phyloP scores from a whole-genome alignment of 805 yeast species.

The Kodamaea lidongshanica region DNA sequence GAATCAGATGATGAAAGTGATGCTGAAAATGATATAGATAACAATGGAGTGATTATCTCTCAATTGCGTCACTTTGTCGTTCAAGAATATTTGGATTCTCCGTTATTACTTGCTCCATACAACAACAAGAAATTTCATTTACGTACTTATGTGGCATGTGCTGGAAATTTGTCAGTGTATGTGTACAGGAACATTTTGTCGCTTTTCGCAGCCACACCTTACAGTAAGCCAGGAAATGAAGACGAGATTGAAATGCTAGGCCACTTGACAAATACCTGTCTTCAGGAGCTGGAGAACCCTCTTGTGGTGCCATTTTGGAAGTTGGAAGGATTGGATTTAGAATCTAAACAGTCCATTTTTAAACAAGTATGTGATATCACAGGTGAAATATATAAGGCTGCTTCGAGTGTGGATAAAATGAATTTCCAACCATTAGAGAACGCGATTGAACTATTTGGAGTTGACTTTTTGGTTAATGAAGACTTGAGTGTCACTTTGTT shows the following conservation, averaged over 20 bases:
- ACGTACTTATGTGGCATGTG: conserved; percentile 73
- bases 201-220: conserved; percentile 63
- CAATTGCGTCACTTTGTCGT: conserved; percentile 88
- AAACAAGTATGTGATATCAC: conserved; percentile 55
- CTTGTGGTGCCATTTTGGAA: conserved; percentile 62
- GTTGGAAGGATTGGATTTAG: conserved; percentile 33
- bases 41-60: conserved; percentile 70
- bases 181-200: conserved; percentile 79
- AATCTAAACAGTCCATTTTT: conserved; percentile 38
- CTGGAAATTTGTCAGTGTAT: conserved; percentile 68
- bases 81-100: conserved; percentile 69
- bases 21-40: conserved; percentile 49
- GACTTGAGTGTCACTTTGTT: conserved; percentile 52
- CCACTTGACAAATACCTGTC: conserved; percentile 91
- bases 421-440: conserved; percentile 77
- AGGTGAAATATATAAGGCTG: conserved; percentile 74
- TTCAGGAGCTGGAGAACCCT: conserved; percentile 53
- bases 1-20: conserved; percentile 61
- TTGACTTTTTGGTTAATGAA: conserved; percentile 74
- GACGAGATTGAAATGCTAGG: conserved; percentile 48
- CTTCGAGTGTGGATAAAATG: conserved; percentile 69
- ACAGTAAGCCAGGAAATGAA: conserved; percentile 23
- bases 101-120: conserved; percentile 59
- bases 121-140: conserved; percentile 78
- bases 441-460: conserved; percentile 82